phyloP scores from a whole-genome alignment of 805 yeast genomes.

The Myxozyma udenii region DNA sequence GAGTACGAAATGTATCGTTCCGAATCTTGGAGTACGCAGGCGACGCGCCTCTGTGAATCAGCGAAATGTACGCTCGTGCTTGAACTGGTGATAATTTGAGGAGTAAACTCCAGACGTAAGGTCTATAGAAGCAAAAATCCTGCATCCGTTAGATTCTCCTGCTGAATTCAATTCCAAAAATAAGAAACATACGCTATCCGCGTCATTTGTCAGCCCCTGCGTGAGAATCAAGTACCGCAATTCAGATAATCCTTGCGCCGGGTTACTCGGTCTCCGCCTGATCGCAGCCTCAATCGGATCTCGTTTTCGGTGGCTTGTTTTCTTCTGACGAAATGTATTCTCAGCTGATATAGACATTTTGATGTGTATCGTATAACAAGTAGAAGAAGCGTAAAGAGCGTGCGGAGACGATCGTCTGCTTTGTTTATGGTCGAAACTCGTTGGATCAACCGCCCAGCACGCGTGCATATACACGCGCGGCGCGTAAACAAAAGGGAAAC shows the following conservation, averaged over 20 bases:
- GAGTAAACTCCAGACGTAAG: constrained; percentile 78
- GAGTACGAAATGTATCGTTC: constrained; percentile 82
- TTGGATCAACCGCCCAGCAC: too few relatives aligned
- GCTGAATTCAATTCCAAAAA: background rate
- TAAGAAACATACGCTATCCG: constrained; percentile 8
- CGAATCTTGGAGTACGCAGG: constrained; percentile 64
- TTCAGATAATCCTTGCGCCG: constrained; percentile 27
- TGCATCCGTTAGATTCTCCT: background rate
- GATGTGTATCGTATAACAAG: too few relatives aligned
- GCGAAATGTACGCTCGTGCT: constrained; percentile 52
- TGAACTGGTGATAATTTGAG: constrained; percentile 59
- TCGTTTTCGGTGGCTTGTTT: constrained; percentile 2
- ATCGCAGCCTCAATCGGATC: constrained; percentile 22
- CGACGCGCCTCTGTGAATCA: constrained; percentile 58
- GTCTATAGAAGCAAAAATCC: constrained; percentile 62
- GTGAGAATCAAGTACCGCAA: constrained; percentile 25
- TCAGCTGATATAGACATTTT: too few relatives aligned
- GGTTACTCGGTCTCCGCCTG: constrained; percentile 16
- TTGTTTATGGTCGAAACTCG: too few relatives aligned
- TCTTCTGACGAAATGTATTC: too few relatives aligned
- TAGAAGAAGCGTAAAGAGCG: too few relatives aligned
- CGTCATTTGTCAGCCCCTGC: constrained; percentile 25
- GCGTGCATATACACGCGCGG: too few relatives aligned
- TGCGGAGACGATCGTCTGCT: too few relatives aligned
- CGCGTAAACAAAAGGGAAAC: too few relatives aligned